A percentile compares a stretch with the other conserved stretches of the same genome.
phyloP scores from a whole-genome alignment of 2,329 filamentous ascomycete genomes.

The Cyanodermella asteris region DNA sequence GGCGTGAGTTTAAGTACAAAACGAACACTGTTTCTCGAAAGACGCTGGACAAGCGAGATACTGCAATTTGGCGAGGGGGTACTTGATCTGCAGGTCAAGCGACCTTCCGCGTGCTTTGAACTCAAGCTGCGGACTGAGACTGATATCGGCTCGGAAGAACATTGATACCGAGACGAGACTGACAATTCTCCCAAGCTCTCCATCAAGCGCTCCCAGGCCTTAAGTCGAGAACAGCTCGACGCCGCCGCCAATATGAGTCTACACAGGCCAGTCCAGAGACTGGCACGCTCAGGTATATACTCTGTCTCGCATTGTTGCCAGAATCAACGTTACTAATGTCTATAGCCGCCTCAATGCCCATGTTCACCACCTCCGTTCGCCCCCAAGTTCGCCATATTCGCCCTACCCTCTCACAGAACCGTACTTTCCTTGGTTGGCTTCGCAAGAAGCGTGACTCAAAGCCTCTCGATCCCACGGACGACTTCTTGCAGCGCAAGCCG shows the following conservation, averaged over 20 bases:
- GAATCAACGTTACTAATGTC: slow-evolving; percentile 10
- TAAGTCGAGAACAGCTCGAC: neutral
- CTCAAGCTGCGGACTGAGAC: too few species aligned
- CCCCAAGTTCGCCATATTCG: neutral
- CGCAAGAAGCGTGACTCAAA: slow-evolving; percentile 15
- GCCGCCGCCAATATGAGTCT: slow-evolving; percentile 34
- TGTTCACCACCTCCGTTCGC: slow-evolving; percentile 16
- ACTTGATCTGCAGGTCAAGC: too few species aligned
- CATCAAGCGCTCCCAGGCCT: neutral
- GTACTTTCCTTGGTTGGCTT: slow-evolving; percentile 22
- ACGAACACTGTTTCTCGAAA: too few species aligned
- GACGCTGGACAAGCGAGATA: too few species aligned
- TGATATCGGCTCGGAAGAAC: too few species aligned
- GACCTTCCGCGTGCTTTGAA: too few species aligned
- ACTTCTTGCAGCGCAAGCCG: slow-evolving; percentile 23
- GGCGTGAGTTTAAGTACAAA: too few species aligned
- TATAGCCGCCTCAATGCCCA: slow-evolving; percentile 9
- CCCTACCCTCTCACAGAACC: neutral
- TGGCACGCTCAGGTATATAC: slow-evolving; percentile 36
- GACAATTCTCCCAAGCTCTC: too few species aligned
- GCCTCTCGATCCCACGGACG: slow-evolving; percentile 37
- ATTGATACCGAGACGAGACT: too few species aligned
- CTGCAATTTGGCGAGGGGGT: too few species aligned
- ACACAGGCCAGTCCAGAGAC: slow-evolving; percentile 38
- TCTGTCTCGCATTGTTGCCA: slow-evolving; percentile 5